Conservation (phyloP, 2,329 filamentous ascomycete species). For the Aureobasidium lini region DNA sequence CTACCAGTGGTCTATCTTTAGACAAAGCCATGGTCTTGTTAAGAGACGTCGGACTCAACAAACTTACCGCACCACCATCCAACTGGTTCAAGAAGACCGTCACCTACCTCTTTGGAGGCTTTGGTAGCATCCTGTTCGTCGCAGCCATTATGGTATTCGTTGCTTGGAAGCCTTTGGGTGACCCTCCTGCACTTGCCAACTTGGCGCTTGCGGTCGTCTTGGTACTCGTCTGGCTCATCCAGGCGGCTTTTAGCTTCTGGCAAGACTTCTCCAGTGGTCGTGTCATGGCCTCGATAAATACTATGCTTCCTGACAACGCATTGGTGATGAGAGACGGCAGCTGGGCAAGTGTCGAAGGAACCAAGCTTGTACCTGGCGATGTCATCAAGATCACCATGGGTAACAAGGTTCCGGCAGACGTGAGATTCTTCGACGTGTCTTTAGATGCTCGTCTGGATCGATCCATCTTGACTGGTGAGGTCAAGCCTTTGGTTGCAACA, state of each 20-base stretch:
- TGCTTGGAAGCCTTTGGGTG: constrained; percentile 66
- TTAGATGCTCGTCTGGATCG: constrained; percentile 66
- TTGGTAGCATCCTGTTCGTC: constrained; percentile 62
- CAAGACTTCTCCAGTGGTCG: constrained; percentile 67
- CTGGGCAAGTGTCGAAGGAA: constrained; percentile 28
- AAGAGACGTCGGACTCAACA: constrained; percentile 58
- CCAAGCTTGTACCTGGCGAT: constrained; percentile 64
- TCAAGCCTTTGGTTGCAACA: constrained; percentile 45
- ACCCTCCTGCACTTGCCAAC: constrained; percentile 65
- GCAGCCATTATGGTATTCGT: constrained; percentile 67
- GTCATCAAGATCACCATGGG: constrained; percentile 61
- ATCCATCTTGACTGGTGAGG: constrained; percentile 59
- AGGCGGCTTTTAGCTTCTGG: constrained; percentile 50
- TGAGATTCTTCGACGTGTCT: constrained; percentile 62
- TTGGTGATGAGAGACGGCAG: constrained; percentile 55
- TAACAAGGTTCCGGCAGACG: constrained; percentile 66
- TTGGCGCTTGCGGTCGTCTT: constrained; percentile 66
- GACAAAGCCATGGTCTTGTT: constrained; percentile 50
- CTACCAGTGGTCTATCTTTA: constrained; percentile 50
- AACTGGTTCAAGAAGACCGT: constrained; percentile 51
- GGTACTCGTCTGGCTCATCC: constrained; percentile 58
- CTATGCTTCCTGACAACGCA: constrained; percentile 70
- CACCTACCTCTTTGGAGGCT: constrained; percentile 71
- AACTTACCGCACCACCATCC: constrained; percentile 58
- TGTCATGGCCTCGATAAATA: constrained; percentile 73